These are phyloP conservation scores for Macrocybe gigantea DNA, from an alignment of 768 basidiomycete species.

Conservation along the genomic window DNA sequence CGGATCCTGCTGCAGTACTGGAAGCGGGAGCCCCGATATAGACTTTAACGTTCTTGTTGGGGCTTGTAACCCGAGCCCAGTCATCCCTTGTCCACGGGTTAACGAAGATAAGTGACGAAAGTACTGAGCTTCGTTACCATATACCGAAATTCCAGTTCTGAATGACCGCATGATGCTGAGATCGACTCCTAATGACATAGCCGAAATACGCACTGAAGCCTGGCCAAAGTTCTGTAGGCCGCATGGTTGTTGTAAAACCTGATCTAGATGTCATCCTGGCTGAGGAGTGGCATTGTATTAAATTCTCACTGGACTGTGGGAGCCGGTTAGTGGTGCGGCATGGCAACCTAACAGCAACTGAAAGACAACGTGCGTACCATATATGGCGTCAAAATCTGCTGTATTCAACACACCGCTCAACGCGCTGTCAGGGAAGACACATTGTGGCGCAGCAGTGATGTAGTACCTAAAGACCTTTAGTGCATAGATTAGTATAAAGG, in stretches of 20 bases:
- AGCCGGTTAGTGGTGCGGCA: not conserved
- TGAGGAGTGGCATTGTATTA: not conserved
- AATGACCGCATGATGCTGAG: slow-evolving; percentile 13
- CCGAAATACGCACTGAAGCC: slow-evolving; percentile 36
- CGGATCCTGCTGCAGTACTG: slow-evolving; percentile 47
- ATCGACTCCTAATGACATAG: not conserved
- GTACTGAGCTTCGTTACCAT: slow-evolving; percentile 30
- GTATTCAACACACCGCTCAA: slow-evolving; percentile 54
- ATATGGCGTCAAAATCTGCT: slow-evolving; percentile 66
- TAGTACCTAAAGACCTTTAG: slow-evolving; percentile 41
- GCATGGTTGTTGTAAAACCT: slow-evolving; percentile 58
- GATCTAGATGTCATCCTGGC: not conserved
- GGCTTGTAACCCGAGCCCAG: slow-evolving; percentile 55
- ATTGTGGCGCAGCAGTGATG: slow-evolving; percentile 60
- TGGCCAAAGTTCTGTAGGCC: slow-evolving; percentile 41
- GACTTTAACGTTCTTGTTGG: slow-evolving; percentile 56
- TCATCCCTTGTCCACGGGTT: slow-evolving; percentile 39
- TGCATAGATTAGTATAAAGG: not conserved
- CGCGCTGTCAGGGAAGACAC: slow-evolving; percentile 64
- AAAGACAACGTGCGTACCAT: slow-evolving; percentile 30
- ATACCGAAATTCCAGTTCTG: slow-evolving; percentile 61
- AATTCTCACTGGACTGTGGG: slow-evolving; percentile 27
- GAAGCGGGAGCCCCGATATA: slow-evolving; percentile 64
- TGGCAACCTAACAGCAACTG: not conserved
- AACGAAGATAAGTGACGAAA: not conserved